Percentiles rank a stretch among this genome's conserved stretches.
Conservation (phyloP, 306 rosid genomes). For the Cucurbita ficifolia region DNA sequence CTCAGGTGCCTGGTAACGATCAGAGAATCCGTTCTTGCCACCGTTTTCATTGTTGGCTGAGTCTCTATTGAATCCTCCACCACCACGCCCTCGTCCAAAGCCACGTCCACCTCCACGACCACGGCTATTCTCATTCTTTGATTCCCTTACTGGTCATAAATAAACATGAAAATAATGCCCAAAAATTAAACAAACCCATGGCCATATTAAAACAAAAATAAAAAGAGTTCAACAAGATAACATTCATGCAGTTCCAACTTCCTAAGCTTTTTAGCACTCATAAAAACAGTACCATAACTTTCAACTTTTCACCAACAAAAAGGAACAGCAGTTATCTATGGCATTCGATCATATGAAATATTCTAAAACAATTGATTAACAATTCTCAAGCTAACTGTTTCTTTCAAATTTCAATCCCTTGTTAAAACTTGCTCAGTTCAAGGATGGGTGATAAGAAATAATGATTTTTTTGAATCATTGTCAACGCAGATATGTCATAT, state of each 20-base stretch:
- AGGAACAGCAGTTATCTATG: neutral
- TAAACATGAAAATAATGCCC: neutral
- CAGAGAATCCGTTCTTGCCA: slow-evolving; percentile 22
- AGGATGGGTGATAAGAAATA: neutral
- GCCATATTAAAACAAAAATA: neutral
- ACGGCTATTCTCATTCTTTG: slow-evolving; percentile 28
- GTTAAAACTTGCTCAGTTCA: neutral
- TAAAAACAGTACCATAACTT: neutral
- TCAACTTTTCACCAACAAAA: neutral
- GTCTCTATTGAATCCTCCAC: slow-evolving; percentile 30
- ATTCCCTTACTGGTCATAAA: slow-evolving; percentile 28
- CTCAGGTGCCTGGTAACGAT: slow-evolving; percentile 25
- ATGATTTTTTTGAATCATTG: neutral
- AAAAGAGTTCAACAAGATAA: neutral
- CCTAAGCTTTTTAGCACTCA: neutral
- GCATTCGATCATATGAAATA: too few species aligned
- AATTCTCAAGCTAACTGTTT: too few species aligned
- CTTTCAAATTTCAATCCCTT: neutral
- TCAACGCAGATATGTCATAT: neutral
- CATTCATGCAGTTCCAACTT: neutral
- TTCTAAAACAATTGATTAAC: too few species aligned
- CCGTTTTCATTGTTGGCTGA: slow-evolving; percentile 24
- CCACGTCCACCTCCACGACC: slow-evolving; percentile 41
- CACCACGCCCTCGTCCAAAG: slow-evolving; percentile 37
- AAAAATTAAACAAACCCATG: neutral